Evolutionary conservation across 371 early-diverging fungal genomes (phyloP), one percentile per base, ranked within the genome.

Genomic region (Cokeromyces recurvatus): DNA sequence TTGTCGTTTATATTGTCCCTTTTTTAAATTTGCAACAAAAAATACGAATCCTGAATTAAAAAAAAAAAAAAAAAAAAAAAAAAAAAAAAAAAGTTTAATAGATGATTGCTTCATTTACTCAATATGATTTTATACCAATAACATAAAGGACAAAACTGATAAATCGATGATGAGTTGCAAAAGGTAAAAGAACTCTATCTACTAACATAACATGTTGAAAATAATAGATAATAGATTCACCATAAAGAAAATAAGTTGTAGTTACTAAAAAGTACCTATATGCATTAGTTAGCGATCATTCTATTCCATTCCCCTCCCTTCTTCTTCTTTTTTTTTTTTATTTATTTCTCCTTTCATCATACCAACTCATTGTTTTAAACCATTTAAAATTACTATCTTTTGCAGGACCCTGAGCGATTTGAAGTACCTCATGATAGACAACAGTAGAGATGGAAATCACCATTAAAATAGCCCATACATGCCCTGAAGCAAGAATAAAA

Each of bases 81-180:
- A n/a, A n/a, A n/a, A n/a, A n/a, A n/a, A n/a, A n/a, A n/a, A n/a
- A n/a, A n/a, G n/a, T n/a, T n/a, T n/a, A 31, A 11, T 22, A 35
- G 20, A 14, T 22, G 23, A 37, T 27, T 3, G 2, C 15, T 8
- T 2, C 14, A 5, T 8, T 4, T 8, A 17, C 4, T n/a, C n/a
- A n/a, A n/a, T n/a, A n/a, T n/a, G n/a, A n/a, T 16, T 2, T 19
- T 40, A 55, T 71, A 83, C 86, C 92, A 42, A 90, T 55, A 46
- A 86, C 70, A 62, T 95, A 97, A 39, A 95, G 72, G 21, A 79
- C 73, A 61, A 95, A 95, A 19, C 93, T 92, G 53, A 94, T 90
- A 63, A 97, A 97, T 21, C 87, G 78, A 66, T 97, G 97, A 61
- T 97, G 93, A 3, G 87, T 90, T 19, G 93, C 92, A 54, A 95